A percentile compares a stretch with the other conserved stretches of the same genome.
Conservation (phyloP, 306 rosid genomes). For the Senna tora region DNA sequence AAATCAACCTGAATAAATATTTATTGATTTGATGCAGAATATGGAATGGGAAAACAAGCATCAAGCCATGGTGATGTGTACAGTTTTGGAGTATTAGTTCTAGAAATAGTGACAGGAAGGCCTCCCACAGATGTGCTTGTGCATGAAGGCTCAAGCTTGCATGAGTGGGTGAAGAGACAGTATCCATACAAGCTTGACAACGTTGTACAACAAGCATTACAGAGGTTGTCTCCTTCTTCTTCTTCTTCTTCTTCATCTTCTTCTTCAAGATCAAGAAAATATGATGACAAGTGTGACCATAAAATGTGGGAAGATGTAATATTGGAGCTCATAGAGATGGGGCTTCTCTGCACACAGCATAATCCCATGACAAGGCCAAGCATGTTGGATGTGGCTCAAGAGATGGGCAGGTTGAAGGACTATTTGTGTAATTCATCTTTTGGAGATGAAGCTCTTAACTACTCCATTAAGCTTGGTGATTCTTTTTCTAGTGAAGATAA, state of each 20-base stretch:
- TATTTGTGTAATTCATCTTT: constrained; percentile 53
- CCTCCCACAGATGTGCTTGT: constrained; percentile 74
- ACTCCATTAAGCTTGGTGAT: constrained; percentile 19
- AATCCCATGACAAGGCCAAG: constrained; percentile 76
- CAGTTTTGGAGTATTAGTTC: constrained; percentile 75
- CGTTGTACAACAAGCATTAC: constrained; percentile 59
- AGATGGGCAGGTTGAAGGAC: constrained; percentile 73
- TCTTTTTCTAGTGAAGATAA: constrained; percentile 1
- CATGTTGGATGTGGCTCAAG: constrained; percentile 82
- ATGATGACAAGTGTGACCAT: constrained; percentile 35
- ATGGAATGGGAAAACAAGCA: constrained; percentile 79
- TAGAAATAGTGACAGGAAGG: constrained; percentile 74
- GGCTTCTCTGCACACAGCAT: constrained; percentile 79
- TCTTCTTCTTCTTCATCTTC: no score
- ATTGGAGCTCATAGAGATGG: constrained; percentile 75
- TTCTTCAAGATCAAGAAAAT: no score
- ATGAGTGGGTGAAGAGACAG: constrained; percentile 77
- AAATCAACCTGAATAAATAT: no score
- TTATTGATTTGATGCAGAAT: constrained; percentile 47
- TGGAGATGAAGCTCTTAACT: constrained; percentile 37
- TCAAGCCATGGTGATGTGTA: constrained; percentile 84
- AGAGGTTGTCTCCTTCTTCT: constrained; percentile 40
- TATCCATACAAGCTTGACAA: constrained; percentile 59
- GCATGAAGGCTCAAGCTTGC: constrained; percentile 76
- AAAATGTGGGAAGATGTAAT: constrained; percentile 54